Conservation (phyloP, 208 protist genomes). For the Zelonia costaricensis region DNA sequence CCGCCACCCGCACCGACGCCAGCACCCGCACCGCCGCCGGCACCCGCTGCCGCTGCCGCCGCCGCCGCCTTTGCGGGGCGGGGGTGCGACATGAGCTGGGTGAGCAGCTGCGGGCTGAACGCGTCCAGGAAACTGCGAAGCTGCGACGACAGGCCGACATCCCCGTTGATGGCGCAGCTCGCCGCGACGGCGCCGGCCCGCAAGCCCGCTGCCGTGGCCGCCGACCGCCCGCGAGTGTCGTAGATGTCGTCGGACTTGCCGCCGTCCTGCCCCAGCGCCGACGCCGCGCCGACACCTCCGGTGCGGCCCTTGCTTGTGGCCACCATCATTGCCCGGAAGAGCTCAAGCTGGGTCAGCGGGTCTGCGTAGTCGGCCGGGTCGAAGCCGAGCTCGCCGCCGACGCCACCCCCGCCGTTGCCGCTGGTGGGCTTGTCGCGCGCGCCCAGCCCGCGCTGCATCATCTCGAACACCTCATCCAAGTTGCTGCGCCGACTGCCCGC, state of each 20-base stretch:
- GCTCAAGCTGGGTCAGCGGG: conserved; percentile 24
- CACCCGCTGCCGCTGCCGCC: background rate
- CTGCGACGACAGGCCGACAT: background rate
- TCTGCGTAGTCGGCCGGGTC: conserved; percentile 25
- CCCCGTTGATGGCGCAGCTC: background rate
- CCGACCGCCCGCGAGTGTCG: no score
- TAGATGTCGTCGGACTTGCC: conserved; percentile 14
- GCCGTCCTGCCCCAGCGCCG: conserved; percentile 6
- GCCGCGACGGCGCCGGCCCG: background rate
- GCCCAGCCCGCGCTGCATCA: conserved; percentile 46
- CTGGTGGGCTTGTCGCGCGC: no score
- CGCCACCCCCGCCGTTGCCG: conserved; percentile 14
- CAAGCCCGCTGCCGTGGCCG: conserved; percentile 1
- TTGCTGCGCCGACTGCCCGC: conserved; percentile 15
- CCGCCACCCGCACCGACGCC: background rate
- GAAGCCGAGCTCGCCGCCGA: conserved; percentile 9
- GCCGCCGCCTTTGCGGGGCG: conserved; percentile 6
- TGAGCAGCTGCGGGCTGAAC: conserved; percentile 24
- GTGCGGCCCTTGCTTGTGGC: conserved; percentile 27
- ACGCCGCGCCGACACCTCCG: background rate
- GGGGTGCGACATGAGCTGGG: conserved; percentile 21
- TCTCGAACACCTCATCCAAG: conserved; percentile 34
- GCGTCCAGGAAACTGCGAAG: conserved; percentile 29
- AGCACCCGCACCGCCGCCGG: no score
- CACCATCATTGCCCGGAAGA: conserved; percentile 32